Evolutionary conservation across 2,329 filamentous ascomycete genomes (phyloP), one percentile per base, ranked within the genome.

Genomic region (Botrytis squamosa): DNA sequence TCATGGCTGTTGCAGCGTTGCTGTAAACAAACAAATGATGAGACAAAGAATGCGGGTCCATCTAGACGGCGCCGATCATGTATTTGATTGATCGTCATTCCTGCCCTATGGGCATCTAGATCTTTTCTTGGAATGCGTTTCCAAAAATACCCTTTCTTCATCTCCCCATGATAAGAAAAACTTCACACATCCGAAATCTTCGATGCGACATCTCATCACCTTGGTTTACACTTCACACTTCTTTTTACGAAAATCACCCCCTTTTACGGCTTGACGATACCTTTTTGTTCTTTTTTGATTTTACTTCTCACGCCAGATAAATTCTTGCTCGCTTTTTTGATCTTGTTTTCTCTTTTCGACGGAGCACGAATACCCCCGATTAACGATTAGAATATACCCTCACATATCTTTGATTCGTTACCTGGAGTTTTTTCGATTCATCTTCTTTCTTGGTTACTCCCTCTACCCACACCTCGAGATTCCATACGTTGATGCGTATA

Each of bases 361-460:
- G 49, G 49, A 55, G 52, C 69, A 66, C 62, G 70, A 72, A 44
- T 68, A 59, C 52, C 38, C 70, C 70, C 70, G 62, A 72, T 59
- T 59, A 60, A 68, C 70, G 70, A 68, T 65, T 63, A 60, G 67
- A 44, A 57, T 40, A 60, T 67, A 59, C 40, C 62, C 70, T 55
- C 60, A 29, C 70, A 72, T 68, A 72, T 65, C 59, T 64, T 60
- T 68, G 70, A 72, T 72, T 72, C 70, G 63, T 72, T 68, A 59
- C 63, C 63, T 59, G 70, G 70, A 72, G 70, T 72, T 55, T 55
- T 70, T 67, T 70, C 38, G 40, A 68, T 22, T 44, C 36, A 42
- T 67, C 62, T 67, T 38, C 52, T 57, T 29, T 66, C 64, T 36
- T 46, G 46, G 3, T 18, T 25, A 57, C 38, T n/a, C 25, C 40